phyloP scores from a whole-genome alignment of 2,329 filamentous ascomycete genomes.

The Fusarium sublunatum region DNA sequence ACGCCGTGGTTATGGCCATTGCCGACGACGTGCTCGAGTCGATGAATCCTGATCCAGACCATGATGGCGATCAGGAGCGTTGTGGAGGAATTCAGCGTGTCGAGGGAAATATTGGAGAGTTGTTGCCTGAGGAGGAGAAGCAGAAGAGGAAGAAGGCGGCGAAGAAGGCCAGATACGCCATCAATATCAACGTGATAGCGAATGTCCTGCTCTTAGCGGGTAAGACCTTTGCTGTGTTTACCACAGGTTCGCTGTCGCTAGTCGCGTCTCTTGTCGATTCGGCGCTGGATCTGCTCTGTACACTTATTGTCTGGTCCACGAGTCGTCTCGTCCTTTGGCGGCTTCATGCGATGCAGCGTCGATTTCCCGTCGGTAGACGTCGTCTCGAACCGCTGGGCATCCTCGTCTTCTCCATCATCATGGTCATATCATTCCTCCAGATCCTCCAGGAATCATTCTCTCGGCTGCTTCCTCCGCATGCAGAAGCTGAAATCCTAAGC shows the following conservation, averaged over 20 bases:
- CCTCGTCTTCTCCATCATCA: constrained; percentile 82
- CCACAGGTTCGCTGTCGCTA: constrained; percentile 81
- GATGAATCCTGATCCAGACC: constrained; percentile 52
- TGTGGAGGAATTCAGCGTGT: constrained; percentile 48
- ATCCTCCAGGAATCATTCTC: constrained; percentile 76
- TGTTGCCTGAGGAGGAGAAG: constrained; percentile 50
- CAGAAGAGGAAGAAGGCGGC: constrained; percentile 41
- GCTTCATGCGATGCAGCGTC: constrained; percentile 62
- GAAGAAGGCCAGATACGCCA: constrained; percentile 64
- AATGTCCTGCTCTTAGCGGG: constrained; percentile 78
- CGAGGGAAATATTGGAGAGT: constrained; percentile 47
- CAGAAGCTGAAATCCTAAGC: constrained; percentile 54
- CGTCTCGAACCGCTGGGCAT: constrained; percentile 79
- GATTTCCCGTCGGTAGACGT: constrained; percentile 78
- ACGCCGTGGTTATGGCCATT: constrained; percentile 51
- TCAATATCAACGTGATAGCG: constrained; percentile 83
- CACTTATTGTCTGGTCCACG: constrained; percentile 82
- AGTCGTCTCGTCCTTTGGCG: constrained; percentile 75
- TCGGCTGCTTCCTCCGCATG: constrained; percentile 68
- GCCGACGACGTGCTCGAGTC: constrained; percentile 50
- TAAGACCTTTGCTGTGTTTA: constrained; percentile 81
- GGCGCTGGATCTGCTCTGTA: constrained; percentile 79
- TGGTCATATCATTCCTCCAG: constrained; percentile 84
- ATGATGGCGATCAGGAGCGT: constrained; percentile 49
- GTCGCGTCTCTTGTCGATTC: constrained; percentile 81